phyloP scores from a whole-genome alignment of 345 rosid species.

The Tarenaya hassleriana region DNA sequence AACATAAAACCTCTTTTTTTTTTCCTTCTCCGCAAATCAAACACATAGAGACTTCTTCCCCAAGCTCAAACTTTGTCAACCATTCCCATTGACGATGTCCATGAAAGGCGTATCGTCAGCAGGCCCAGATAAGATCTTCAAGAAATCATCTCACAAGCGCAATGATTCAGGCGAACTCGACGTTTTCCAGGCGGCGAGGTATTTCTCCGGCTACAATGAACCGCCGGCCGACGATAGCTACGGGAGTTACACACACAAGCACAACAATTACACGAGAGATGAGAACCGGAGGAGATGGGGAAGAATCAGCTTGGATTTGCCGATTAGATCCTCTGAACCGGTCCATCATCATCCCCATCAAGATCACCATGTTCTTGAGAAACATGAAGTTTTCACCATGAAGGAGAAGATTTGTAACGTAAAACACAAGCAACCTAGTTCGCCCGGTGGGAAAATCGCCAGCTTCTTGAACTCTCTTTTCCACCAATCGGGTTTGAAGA shows the following conservation, averaged over 20 bases:
- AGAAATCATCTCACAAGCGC: constrained; percentile 35
- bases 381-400: constrained; percentile 27
- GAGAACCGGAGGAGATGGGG: constrained; percentile 48
- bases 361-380: constrained; percentile 27
- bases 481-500: no score
- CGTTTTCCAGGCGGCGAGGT: constrained; percentile 82
- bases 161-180: constrained; percentile 65
- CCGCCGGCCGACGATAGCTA: neutral
- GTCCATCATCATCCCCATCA: constrained; percentile 29
- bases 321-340: constrained; percentile 39
- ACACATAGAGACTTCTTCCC: constrained; percentile 22
- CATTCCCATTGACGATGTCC: constrained; percentile 49
- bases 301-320: constrained; percentile 65
- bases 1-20: neutral
- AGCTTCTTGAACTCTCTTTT: constrained; percentile 87
- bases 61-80: constrained; percentile 24
- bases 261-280: constrained; percentile 29
- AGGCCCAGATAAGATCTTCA: constrained; percentile 38
- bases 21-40: constrained; percentile 18
- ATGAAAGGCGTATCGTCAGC: constrained; percentile 42
- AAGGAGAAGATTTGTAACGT: constrained; percentile 44
- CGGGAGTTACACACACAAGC: constrained; percentile 30
- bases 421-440: constrained; percentile 73
- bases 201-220: constrained; percentile 60
- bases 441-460: constrained; percentile 84